These are phyloP conservation scores for Amanita rimosa DNA, from an alignment of 768 basidiomycete species.

Conservation along the genomic window DNA sequence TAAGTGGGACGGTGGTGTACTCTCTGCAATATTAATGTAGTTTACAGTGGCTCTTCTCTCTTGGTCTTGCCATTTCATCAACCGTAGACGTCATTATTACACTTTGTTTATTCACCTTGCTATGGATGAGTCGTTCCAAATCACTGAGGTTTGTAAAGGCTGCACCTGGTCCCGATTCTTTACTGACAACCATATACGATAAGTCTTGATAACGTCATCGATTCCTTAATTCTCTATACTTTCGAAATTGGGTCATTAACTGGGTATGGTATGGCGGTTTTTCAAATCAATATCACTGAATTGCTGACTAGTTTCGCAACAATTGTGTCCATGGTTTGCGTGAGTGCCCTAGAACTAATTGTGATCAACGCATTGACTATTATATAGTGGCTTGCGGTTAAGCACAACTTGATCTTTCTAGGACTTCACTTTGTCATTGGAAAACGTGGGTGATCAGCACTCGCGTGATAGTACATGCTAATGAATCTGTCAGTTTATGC, in stretches of 20 bases:
- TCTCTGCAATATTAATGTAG: neutral
- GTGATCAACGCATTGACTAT: neutral
- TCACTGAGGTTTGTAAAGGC: slow-evolving; percentile 16
- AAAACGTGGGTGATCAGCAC: slow-evolving; percentile 21
- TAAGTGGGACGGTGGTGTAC: slow-evolving; percentile 4
- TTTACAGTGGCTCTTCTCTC: slow-evolving; percentile 31
- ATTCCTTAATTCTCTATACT: slow-evolving; percentile 28
- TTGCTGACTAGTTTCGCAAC: slow-evolving; percentile 24
- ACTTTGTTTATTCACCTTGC: slow-evolving; percentile 19
- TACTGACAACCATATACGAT: neutral
- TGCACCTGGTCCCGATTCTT: neutral
- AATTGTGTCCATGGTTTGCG: slow-evolving; percentile 36
- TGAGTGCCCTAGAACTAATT: slow-evolving; percentile 13
- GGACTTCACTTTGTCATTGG: slow-evolving; percentile 38
- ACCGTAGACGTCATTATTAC: slow-evolving; percentile 27
- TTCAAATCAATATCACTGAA: neutral
- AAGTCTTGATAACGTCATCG: slow-evolving; percentile 26
- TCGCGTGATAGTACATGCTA: neutral
- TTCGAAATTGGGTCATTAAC: slow-evolving; percentile 31
- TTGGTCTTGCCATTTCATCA: slow-evolving; percentile 31
- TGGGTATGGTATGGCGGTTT: slow-evolving; percentile 12
- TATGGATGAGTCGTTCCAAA: slow-evolving; percentile 19
- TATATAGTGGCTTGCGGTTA: slow-evolving; percentile 33
- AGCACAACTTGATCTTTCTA: slow-evolving; percentile 33
- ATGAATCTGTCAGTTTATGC: slow-evolving; percentile 28